Conservation (phyloP, 2,329 filamentous ascomycete genomes). For the Fusarium bulbicola region DNA sequence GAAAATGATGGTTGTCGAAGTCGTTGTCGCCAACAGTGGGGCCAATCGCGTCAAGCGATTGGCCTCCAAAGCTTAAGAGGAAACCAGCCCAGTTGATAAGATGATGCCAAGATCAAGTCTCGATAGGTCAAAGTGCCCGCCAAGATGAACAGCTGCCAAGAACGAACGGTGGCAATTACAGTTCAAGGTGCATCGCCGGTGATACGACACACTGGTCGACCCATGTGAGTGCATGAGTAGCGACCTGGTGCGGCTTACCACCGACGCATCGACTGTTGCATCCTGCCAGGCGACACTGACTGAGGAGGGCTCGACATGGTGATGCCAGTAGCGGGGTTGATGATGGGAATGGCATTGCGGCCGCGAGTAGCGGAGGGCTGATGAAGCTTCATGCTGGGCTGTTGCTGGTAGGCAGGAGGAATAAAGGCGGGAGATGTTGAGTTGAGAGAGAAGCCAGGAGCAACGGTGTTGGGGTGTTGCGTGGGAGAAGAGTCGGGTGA, state of each 20-base stretch:
- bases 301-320: conserved; percentile 88
- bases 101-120: conserved; percentile 53
- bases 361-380: conserved; percentile 89
- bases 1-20: conserved; percentile 34
- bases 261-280: conserved; percentile 65
- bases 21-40: conserved; percentile 45
- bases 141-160: conserved; percentile 59
- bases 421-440: conserved; percentile 73
- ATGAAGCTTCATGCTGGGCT: conserved; percentile 79
- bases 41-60: conserved; percentile 40
- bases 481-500: conserved; percentile 92
- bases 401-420: conserved; percentile 73
- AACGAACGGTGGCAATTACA: conserved; percentile 52
- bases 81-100: conserved; percentile 52
- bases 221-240: conserved; percentile 46
- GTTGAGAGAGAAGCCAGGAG: conserved; percentile 79
- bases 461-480: conserved; percentile 83
- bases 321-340: conserved; percentile 92
- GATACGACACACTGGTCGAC: conserved; percentile 49
- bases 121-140: conserved; percentile 55
- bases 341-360: conserved; percentile 96
- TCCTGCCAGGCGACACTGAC: conserved; percentile 69
- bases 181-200: conserved; percentile 48
- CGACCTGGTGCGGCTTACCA: conserved; percentile 56
- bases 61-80: conserved; percentile 45